These are phyloP conservation scores for Podospora bellae-mahoneyi DNA, from an alignment of 495 filamentous ascomycete species.

Conservation along the genomic window DNA sequence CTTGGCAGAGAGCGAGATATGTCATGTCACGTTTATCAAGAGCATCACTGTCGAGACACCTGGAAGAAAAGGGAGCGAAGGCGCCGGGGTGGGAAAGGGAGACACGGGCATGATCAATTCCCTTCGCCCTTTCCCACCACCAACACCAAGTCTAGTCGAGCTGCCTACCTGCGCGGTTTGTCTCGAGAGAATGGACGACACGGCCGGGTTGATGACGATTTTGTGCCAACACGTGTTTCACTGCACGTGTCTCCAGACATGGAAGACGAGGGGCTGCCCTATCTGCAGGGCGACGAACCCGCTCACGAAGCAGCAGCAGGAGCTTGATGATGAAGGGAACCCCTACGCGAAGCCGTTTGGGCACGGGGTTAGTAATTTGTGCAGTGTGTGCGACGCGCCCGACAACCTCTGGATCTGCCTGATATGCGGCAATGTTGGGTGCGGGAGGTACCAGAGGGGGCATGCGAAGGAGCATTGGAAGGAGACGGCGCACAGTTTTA, in stretches of 20 bases:
- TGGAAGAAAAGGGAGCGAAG: slow-evolving; percentile 40
- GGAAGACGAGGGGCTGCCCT: slow-evolving; percentile 89
- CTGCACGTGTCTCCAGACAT: slow-evolving; percentile 93
- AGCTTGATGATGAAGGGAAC: slow-evolving; percentile 36
- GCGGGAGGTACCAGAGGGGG: slow-evolving; percentile 87
- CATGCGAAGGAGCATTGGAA: slow-evolving; percentile 95
- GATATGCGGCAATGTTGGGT: slow-evolving; percentile 90
- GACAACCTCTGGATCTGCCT: slow-evolving; percentile 90
- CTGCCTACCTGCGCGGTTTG: slow-evolving; percentile 96
- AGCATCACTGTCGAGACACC: slow-evolving; percentile 65
- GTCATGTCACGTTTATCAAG: slow-evolving; percentile 93
- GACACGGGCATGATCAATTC: slow-evolving; percentile 54
- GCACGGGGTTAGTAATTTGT: slow-evolving; percentile 49
- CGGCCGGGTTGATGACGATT: slow-evolving; percentile 88
- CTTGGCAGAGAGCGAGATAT: slow-evolving; percentile 86
- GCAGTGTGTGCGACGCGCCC: slow-evolving; percentile 69
- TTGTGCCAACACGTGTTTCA: slow-evolving; percentile 98
- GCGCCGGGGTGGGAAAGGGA: slow-evolving; percentile 58
- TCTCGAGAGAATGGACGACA: slow-evolving; percentile 97
- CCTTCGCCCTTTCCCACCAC: slow-evolving; percentile 83
- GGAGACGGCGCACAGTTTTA: slow-evolving; percentile 81
- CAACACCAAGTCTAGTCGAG: slow-evolving; percentile 84
- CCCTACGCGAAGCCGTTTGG: slow-evolving; percentile 51
- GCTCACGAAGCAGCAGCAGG: slow-evolving; percentile 21
- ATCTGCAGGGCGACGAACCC: slow-evolving; percentile 83